phyloP scores from a whole-genome alignment of 2,329 filamentous ascomycete genomes.

The Penicillium sclerotigenum region DNA sequence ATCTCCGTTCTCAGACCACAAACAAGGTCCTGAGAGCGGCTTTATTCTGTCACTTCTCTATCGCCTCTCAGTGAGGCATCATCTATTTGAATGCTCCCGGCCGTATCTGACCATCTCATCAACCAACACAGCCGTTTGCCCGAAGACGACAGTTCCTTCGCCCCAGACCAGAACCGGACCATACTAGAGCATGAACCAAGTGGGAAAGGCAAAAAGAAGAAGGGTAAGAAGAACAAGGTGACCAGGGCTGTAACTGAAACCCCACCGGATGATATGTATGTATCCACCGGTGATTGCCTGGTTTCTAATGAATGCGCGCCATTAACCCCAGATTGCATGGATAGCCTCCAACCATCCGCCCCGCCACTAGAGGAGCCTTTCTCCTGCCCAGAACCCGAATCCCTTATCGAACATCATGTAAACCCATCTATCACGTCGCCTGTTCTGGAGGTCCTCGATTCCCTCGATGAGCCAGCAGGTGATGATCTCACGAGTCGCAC shows the following conservation, averaged over 20 bases:
- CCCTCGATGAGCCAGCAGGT: constrained; percentile 30
- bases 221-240: constrained; percentile 38
- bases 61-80: constrained; percentile 33
- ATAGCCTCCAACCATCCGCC: constrained; percentile 29
- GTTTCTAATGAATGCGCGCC: constrained; percentile 1
- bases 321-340: constrained; percentile 8
- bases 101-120: constrained; percentile 39
- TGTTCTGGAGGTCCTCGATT: constrained; percentile 39
- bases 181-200: constrained; percentile 33
- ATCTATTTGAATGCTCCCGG: constrained; percentile 44
- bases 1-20: constrained; percentile 35
- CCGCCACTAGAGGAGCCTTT: constrained; percentile 30
- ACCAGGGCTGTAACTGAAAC: constrained; percentile 33
- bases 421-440: constrained; percentile 34
- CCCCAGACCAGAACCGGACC: constrained; percentile 26
- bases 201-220: constrained; percentile 42
- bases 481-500: constrained; percentile 39
- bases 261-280: constrained; percentile 39
- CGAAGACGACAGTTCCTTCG: constrained; percentile 30
- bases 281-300: not conserved
- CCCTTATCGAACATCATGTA: constrained; percentile 20
- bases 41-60: constrained; percentile 6
- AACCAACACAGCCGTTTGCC: constrained; percentile 37
- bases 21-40: constrained; percentile 33
- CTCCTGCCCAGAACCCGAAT: constrained; percentile 29